phyloP scores from a whole-genome alignment of 1,284 basidiomycete genomes.

The Cystobasidium pallidum region DNA sequence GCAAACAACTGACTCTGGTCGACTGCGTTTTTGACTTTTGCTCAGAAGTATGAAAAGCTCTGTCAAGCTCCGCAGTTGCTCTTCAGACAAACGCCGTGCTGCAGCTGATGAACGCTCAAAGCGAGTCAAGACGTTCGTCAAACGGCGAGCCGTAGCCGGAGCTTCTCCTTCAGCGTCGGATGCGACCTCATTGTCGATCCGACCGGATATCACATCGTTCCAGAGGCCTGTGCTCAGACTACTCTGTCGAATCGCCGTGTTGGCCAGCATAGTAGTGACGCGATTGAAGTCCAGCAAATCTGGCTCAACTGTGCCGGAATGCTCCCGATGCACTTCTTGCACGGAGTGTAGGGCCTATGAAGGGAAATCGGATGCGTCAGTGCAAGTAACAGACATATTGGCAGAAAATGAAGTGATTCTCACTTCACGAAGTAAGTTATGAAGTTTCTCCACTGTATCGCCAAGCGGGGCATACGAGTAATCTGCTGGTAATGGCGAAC shows the following conservation, averaged over 20 bases:
- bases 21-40: neutral
- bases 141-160: neutral
- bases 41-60: conserved; percentile 15
- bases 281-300: neutral
- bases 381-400: neutral
- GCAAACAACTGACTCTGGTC: neutral
- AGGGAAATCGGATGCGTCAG: neutral
- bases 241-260: neutral
- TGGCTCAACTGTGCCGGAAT: neutral
- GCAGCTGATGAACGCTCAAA: neutral
- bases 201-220: neutral
- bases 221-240: neutral
- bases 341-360: neutral
- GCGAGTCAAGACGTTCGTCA: neutral
- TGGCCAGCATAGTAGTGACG: neutral
- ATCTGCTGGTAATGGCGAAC: neutral
- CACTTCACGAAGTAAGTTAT: conserved; percentile 1
- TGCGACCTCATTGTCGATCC: conserved; percentile 1
- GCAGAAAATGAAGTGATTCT: neutral
- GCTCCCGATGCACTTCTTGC: neutral
- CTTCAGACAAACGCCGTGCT: neutral
- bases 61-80: conserved; percentile 24
- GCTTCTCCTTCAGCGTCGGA: neutral
- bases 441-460: neutral
- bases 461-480: neutral